Percentiles rank a stretch among this genome's conserved stretches.
Evolutionary conservation across 371 early-diverging fungal species (phyloP).

Genomic region (Saksenaea vasiformis): DNA sequence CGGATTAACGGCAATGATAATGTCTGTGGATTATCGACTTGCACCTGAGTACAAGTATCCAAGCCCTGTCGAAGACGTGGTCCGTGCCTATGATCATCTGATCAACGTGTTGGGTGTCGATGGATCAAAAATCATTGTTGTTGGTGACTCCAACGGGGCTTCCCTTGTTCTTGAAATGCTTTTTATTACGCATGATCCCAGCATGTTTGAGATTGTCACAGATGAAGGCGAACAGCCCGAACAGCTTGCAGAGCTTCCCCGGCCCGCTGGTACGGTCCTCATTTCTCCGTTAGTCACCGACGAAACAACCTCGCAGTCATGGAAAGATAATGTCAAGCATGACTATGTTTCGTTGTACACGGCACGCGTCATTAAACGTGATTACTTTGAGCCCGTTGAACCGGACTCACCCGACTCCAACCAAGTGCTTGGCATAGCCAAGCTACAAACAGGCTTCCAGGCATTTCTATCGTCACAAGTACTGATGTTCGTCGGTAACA

Average conservation of each 20-base stretch:
- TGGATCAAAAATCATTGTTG: constrained; percentile 32
- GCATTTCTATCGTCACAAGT: constrained; percentile 38
- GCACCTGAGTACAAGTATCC: constrained; percentile 54
- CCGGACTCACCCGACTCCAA: constrained; percentile 19
- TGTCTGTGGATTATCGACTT: constrained; percentile 50
- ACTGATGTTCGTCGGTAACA: constrained; percentile 46
- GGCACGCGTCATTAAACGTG: constrained; percentile 50
- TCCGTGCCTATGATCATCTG: constrained; percentile 46
- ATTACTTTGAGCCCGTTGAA: constrained; percentile 35
- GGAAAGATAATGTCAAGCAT: constrained; percentile 43
- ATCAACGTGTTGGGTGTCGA: constrained; percentile 26
- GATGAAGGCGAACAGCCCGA: constrained; percentile 22
- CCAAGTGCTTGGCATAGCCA: constrained; percentile 40
- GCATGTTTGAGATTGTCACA: constrained; percentile 48
- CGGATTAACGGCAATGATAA: constrained; percentile 40
- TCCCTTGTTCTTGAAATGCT: constrained; percentile 47
- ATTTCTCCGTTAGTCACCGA: constrained; percentile 53
- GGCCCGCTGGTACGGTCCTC: constrained; percentile 44
- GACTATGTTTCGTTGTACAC: constrained; percentile 51
- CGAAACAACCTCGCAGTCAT: constrained; percentile 41
- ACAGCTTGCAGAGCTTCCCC: constrained; percentile 33
- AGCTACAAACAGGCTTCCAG: constrained; percentile 41
- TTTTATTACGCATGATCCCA: constrained; percentile 50
- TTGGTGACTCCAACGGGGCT: constrained; percentile 48
- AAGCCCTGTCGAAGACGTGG: constrained; percentile 48